Evolutionary conservation across 2,329 filamentous ascomycete genomes (phyloP).

Genomic region (Monilinia polystroma): DNA sequence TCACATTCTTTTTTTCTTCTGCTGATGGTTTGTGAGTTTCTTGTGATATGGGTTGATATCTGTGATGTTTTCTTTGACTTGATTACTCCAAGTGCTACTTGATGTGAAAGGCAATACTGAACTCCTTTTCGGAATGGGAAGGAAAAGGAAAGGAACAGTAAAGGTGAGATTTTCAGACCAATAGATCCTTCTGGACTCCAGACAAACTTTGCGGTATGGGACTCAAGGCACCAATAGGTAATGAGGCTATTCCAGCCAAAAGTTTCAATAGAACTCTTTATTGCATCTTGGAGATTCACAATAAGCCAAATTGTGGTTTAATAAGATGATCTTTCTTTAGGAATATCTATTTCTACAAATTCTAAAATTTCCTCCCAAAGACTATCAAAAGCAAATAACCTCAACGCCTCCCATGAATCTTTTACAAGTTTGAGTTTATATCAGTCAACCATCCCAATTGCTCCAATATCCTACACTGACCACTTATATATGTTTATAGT

Average conservation of each 20-base stretch:
- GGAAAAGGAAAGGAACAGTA: no score
- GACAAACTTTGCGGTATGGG: not conserved
- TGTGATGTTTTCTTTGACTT: no score
- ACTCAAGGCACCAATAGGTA: not conserved
- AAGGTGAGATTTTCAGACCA: no score
- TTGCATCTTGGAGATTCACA: not conserved
- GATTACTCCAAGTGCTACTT: no score
- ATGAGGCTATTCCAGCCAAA: not conserved
- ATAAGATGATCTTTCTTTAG: not conserved
- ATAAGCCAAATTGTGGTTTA: not conserved
- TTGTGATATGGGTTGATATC: no score
- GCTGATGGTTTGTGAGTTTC: no score
- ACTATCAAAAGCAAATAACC: not conserved
- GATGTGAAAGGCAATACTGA: no score
- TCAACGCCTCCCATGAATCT: not conserved
- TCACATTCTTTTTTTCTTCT: no score
- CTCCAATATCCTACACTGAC: slow-evolving; percentile 12
- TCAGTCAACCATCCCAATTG: not conserved
- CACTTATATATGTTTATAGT: slow-evolving; percentile 22
- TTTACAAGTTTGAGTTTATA: not conserved
- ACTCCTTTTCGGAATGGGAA: no score
- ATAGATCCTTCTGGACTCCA: no score
- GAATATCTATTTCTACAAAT: not conserved
- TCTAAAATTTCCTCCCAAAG: not conserved
- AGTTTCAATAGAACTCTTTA: not conserved